Evolutionary conservation across 2,329 filamentous ascomycete species (phyloP), one percentile per base, ranked within the genome.

Genomic region (Talaromyces sp.): DNA sequence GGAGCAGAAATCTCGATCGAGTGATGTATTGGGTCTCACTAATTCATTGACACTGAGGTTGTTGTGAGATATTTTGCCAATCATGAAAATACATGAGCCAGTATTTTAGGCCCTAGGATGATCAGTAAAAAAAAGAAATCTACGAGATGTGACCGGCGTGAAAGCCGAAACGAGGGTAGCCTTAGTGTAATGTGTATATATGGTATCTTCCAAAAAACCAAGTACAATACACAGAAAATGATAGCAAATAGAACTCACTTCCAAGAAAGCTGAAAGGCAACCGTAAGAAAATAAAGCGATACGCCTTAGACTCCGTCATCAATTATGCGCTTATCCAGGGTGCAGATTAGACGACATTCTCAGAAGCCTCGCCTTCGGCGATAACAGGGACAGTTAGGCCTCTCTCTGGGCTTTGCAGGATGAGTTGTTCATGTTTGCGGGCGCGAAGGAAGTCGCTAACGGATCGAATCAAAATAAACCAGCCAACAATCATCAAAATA

Each of bases 381-480:
- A 99, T 89, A 58, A 99, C 83, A 2, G 94, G 88, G 40, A 96
- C 84, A 17, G 86, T 86, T 54, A 97, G 78, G 1, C 93, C 92
- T 36, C 94, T 83, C 66, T 96, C 92, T 0, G 94, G 94, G 70
- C 91, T 96, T 71, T 96, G 92, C 64, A 97, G 77, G 5, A 99
- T 91, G 53, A 99, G 79, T 72, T 94, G 89, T 77, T 99, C 94
- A 70, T 97, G 94, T 68, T 91, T 82, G 70, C 93, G 83, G 37
- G 91, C 94, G 64, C 87, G 84, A 62, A 97, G 76, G 70, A 94
- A 99, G 71, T 97, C 92, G 66, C 88, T 91, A 17, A 96, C 85
- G n/a, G 91, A 87, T 73, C 92, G 85, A 70, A 99, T 97, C 62
- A 99, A 79, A 62, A 99, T 91, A 69, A 97, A 97, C 94, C 94